These are phyloP conservation scores for Salicornia ramosissima DNA, from an alignment of 148 eudicot species.

Conservation along the genomic window DNA sequence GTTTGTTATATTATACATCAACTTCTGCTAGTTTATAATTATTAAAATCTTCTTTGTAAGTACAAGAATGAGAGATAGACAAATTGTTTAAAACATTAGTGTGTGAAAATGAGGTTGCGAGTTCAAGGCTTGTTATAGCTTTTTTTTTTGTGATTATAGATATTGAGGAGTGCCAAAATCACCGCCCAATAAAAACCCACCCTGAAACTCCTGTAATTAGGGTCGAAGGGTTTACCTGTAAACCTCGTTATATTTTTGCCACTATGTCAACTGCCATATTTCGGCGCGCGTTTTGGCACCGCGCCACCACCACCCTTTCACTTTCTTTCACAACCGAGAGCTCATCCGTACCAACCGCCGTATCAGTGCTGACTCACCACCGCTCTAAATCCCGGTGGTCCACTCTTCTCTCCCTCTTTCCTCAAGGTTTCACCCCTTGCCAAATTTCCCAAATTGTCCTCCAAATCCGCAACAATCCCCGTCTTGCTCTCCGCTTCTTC, in stretches of 20 bases:
- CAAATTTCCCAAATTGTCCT: slow-evolving; percentile 56
- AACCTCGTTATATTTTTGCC: neutral
- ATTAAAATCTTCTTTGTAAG: too few species aligned
- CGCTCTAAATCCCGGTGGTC: slow-evolving; percentile 74
- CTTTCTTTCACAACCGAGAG: slow-evolving; percentile 3
- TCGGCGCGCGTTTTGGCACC: slow-evolving; percentile 22
- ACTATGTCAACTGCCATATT: slow-evolving; percentile 30
- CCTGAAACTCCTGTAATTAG: too few species aligned
- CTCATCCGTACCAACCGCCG: slow-evolving; percentile 39
- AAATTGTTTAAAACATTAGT: too few species aligned
- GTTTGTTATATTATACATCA: too few species aligned
- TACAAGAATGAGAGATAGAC: too few species aligned
- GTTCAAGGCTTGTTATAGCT: too few species aligned
- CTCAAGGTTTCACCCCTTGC: slow-evolving; percentile 44
- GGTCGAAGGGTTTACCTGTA: neutral
- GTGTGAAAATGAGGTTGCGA: too few species aligned
- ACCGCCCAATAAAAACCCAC: too few species aligned
- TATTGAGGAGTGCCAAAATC: too few species aligned
- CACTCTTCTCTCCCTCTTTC: slow-evolving; percentile 45
- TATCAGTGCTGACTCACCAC: slow-evolving; percentile 50
- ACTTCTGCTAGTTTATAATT: too few species aligned
- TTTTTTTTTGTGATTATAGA: too few species aligned
- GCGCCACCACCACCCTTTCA: slow-evolving; percentile 19
- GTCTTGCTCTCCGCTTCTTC: slow-evolving; percentile 60
- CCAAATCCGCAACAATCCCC: slow-evolving; percentile 54